Evolutionary conservation across 345 rosid species (phyloP).

Genomic region (Populus ilicifolia): DNA sequence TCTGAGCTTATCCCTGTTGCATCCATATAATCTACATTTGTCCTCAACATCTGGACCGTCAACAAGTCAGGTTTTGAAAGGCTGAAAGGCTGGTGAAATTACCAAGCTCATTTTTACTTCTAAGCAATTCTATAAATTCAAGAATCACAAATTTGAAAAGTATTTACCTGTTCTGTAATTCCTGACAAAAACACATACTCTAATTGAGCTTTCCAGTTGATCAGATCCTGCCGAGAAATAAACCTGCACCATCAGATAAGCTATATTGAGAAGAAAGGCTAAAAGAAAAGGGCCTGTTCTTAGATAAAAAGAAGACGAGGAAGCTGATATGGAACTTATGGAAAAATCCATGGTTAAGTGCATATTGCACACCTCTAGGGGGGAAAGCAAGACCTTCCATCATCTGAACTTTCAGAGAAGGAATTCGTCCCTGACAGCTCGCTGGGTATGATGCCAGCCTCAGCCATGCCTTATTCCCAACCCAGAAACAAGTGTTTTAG

Average conservation of each 20-base stretch:
- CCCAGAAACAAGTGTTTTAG: conserved; percentile 13
- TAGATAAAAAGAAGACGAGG: neutral
- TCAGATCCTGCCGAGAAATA: conserved; percentile 64
- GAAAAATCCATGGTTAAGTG: neutral
- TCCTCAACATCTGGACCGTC: conserved; percentile 96
- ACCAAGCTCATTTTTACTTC: neutral
- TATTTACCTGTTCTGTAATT: conserved; percentile 53
- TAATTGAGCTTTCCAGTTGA: conserved; percentile 79
- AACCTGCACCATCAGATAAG: conserved; percentile 40
- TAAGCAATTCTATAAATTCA: neutral
- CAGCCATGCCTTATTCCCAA: conserved; percentile 61
- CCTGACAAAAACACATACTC: conserved; percentile 52
- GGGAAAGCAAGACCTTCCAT: conserved; percentile 28
- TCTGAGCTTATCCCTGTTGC: conserved; percentile 54
- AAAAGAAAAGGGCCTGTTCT: neutral
- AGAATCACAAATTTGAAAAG: conserved; percentile 6
- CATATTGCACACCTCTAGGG: conserved; percentile 57
- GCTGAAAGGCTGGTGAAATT: conserved; percentile 24
- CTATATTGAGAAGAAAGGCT: conserved; percentile 1
- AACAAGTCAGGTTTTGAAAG: conserved; percentile 71
- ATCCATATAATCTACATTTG: conserved; percentile 71
- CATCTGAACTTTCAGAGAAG: conserved; percentile 26
- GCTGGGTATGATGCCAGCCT: conserved; percentile 73
- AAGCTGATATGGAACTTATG: neutral
- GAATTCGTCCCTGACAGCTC: conserved; percentile 35